Conservation (phyloP, 768 basidiomycete genomes). For the Podaxis sp. region DNA sequence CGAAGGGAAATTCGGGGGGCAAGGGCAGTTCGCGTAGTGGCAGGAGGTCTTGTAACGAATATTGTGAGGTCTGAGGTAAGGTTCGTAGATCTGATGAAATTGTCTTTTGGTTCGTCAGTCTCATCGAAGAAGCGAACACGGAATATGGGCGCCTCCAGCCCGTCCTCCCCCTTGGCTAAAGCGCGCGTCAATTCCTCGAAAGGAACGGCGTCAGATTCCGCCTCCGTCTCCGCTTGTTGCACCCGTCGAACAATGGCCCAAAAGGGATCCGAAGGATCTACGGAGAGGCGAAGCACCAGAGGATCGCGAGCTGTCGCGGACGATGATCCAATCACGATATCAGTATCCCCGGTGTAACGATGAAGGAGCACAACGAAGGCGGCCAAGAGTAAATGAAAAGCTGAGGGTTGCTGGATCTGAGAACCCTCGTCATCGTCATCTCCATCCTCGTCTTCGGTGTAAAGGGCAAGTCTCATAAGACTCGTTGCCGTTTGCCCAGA, state of each 20-base stretch:
- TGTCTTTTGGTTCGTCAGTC: constrained; percentile 70
- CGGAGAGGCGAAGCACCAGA: constrained; percentile 77
- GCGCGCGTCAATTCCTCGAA: constrained; percentile 75
- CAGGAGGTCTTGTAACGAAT: constrained; percentile 75
- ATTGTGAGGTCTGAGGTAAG: constrained; percentile 92
- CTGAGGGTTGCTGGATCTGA: constrained; percentile 58
- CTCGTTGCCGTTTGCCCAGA: constrained; percentile 74
- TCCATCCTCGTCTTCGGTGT: constrained; percentile 53
- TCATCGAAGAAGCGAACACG: constrained; percentile 97
- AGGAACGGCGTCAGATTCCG: constrained; percentile 77
- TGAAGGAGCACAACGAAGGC: constrained; percentile 90
- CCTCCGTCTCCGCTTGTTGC: constrained; percentile 80
- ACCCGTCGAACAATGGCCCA: constrained; percentile 87
- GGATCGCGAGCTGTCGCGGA: constrained; percentile 74
- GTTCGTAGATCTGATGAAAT: constrained; percentile 77
- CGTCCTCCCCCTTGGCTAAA: constrained; percentile 63
- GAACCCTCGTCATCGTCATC: constrained; percentile 47
- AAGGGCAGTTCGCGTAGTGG: constrained; percentile 67
- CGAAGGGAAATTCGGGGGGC: constrained; percentile 77
- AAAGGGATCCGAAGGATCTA: constrained; percentile 86
- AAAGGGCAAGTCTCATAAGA: constrained; percentile 79
- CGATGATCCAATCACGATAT: constrained; percentile 89
- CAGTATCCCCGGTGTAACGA: constrained; percentile 93
- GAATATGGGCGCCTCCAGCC: constrained; percentile 70
- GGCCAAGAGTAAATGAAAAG: constrained; percentile 90